Conservation (phyloP, 148 eudicot species). For the Cornus kousa region DNA sequence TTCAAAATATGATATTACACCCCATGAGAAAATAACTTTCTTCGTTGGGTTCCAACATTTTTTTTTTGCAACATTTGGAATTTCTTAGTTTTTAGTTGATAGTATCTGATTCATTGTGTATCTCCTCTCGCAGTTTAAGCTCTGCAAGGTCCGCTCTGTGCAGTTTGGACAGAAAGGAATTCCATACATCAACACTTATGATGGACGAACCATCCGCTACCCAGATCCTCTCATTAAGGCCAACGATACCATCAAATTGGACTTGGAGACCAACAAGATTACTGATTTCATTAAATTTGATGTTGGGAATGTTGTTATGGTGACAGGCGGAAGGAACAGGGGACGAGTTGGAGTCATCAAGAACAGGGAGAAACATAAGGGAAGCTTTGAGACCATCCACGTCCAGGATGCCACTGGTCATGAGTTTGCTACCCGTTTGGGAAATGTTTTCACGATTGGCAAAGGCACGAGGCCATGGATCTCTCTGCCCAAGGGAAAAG, state of each 20-base stretch:
- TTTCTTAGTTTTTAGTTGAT: not conserved
- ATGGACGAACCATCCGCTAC: slow-evolving; percentile 58
- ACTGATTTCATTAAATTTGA: slow-evolving; percentile 55
- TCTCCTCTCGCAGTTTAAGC: slow-evolving; percentile 39
- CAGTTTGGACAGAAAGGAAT: slow-evolving; percentile 60
- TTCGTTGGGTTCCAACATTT: not conserved
- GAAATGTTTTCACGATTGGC: slow-evolving; percentile 51
- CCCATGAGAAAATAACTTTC: not conserved
- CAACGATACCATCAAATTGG: slow-evolving; percentile 56
- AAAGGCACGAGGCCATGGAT: slow-evolving; percentile 64
- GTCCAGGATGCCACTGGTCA: slow-evolving; percentile 55
- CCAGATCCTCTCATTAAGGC: slow-evolving; percentile 62
- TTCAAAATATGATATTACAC: no score
- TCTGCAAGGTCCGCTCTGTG: slow-evolving; percentile 59
- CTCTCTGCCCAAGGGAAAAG: slow-evolving; percentile 65
- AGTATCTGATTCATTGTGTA: not conserved
- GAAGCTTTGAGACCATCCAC: slow-evolving; percentile 64
- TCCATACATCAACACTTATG: slow-evolving; percentile 59
- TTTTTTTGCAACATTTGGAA: not conserved
- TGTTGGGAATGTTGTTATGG: slow-evolving; percentile 61
- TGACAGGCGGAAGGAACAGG: slow-evolving; percentile 63
- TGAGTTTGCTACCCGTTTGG: slow-evolving; percentile 67
- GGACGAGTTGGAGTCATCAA: slow-evolving; percentile 58
- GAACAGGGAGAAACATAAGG: slow-evolving; percentile 68
- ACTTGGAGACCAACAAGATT: slow-evolving; percentile 46